phyloP scores from a whole-genome alignment of 345 rosid species.

The Salix viminalis region DNA sequence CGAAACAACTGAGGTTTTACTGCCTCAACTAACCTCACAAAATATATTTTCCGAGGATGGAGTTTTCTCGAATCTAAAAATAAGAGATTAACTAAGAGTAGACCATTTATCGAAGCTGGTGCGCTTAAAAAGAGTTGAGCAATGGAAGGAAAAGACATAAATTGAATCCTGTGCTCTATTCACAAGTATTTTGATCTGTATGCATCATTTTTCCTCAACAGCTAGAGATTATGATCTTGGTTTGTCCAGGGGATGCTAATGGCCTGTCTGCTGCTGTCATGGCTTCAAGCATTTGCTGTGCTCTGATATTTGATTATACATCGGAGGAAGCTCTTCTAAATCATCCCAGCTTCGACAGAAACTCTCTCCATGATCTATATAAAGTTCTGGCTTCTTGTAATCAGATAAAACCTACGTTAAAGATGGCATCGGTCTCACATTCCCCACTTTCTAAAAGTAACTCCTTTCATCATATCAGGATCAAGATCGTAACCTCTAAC shows the following conservation, averaged over 20 bases:
- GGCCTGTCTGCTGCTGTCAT: slow-evolving; percentile 53
- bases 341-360: slow-evolving; percentile 37
- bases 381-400: slow-evolving; percentile 12
- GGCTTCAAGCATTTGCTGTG: slow-evolving; percentile 69
- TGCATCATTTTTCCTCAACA: neutral
- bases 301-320: slow-evolving; percentile 57
- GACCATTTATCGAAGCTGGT: too few relatives aligned
- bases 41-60: rapidly evolving
- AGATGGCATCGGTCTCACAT: neutral
- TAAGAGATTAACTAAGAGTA: too few relatives aligned
- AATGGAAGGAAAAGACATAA: too few relatives aligned
- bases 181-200: neutral
- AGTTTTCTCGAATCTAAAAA: too few relatives aligned
- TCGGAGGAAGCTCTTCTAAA: slow-evolving; percentile 70
- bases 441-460: neutral
- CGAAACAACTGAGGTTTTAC: rapidly evolving
- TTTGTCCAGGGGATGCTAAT: slow-evolving; percentile 37
- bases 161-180: neutral
- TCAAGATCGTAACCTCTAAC: too few relatives aligned
- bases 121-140: too few relatives aligned
- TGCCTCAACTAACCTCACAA: too few relatives aligned
- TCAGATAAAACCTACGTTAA: slow-evolving; percentile 29
- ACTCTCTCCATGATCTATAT: slow-evolving; percentile 39
- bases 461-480: neutral
- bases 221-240: neutral